Evolutionary conservation across 2,329 filamentous ascomycete genomes (phyloP), one percentile per base, ranked within the genome.

Genomic region (Sporothrix protearum): DNA sequence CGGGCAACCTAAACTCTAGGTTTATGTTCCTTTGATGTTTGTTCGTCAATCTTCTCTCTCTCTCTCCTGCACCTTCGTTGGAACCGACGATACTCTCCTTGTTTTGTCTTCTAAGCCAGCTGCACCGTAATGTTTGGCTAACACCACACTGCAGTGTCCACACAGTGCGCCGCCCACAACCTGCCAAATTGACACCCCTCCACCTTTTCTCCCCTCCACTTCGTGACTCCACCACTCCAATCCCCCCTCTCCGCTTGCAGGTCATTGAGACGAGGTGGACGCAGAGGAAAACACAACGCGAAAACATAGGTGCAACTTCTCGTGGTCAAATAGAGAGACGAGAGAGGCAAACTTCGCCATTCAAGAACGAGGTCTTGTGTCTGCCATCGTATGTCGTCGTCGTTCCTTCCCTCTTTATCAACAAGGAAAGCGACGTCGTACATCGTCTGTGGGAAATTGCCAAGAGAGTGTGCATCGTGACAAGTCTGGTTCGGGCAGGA

Each of bases 41-140:
- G 30, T 70, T 76, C 80, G 78, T 79, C 74, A 73, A 78, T 79
- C 74, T 73, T 78, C 75, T 78, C 78, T 76, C 78, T 76, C 76
- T 71, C 47, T 53, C 28, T 63, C n/a, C n/a, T n/a, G n/a, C 4
- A 47, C 10, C 9, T 64, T 45, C 45, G 36, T 19, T 64, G 36
- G 57, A 42, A 36, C 30, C 57, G 57, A 42, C n/a, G 8, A 25
- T 19, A 4, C 57, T 42, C 10, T 61, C 42, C 36, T 16, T 6
- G 12, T 42, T 39, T 42, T 10, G 39, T 42, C 39, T 42, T 42
- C 39, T 10, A 42, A 42, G 39, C 39, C 39, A 42, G 39, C 39
- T 8, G 39, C 5, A 42, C 39, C 5, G 2, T 10, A 9, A 42
- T 55, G 53, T 19, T 6, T 42, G 57, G 33, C n/a, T 10, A 64